Evolutionary conservation across 2,329 filamentous ascomycete species (phyloP).

Genomic region (Neurospora sp.): DNA sequence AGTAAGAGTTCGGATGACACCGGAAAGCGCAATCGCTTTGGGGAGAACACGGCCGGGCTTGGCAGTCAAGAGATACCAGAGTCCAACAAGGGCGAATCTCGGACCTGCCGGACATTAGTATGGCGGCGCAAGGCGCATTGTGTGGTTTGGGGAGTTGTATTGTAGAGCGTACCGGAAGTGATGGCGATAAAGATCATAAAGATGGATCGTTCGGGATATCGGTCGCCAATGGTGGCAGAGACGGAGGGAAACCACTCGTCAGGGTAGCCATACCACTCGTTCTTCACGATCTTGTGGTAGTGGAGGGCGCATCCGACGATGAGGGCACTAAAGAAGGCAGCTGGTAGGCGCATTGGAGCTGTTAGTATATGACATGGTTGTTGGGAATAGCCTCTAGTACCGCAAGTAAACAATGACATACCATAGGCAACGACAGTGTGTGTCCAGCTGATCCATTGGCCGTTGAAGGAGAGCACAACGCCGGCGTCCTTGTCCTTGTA

Average conservation of each 20-base stretch:
- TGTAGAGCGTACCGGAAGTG: constrained; percentile 59
- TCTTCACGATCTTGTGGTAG: constrained; percentile 95
- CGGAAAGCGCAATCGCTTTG: constrained; percentile 69
- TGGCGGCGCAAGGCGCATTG: neutral
- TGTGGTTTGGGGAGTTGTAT: neutral
- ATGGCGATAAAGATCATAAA: constrained; percentile 97
- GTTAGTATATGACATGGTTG: neutral
- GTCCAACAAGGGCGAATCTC: constrained; percentile 77
- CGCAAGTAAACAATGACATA: constrained; percentile 24
- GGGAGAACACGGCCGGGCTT: constrained; percentile 66
- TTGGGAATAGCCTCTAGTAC: neutral
- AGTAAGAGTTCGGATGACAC: constrained; percentile 79
- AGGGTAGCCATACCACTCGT: constrained; percentile 90
- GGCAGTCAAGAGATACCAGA: constrained; percentile 86
- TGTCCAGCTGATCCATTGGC: constrained; percentile 80
- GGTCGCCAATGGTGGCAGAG: constrained; percentile 92
- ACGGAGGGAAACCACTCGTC: constrained; percentile 96
- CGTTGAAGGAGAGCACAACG: constrained; percentile 59
- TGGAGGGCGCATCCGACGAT: constrained; percentile 73
- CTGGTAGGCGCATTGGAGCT: constrained; percentile 29
- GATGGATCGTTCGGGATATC: constrained; percentile 91
- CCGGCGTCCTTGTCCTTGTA: constrained; percentile 59
- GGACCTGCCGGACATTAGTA: constrained; percentile 47
- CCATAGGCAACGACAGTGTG: constrained; percentile 80
- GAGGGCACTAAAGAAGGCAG: constrained; percentile 79